Evolutionary conservation across 768 basidiomycete species (phyloP).

Genomic region (Exidia glandulosa): DNA sequence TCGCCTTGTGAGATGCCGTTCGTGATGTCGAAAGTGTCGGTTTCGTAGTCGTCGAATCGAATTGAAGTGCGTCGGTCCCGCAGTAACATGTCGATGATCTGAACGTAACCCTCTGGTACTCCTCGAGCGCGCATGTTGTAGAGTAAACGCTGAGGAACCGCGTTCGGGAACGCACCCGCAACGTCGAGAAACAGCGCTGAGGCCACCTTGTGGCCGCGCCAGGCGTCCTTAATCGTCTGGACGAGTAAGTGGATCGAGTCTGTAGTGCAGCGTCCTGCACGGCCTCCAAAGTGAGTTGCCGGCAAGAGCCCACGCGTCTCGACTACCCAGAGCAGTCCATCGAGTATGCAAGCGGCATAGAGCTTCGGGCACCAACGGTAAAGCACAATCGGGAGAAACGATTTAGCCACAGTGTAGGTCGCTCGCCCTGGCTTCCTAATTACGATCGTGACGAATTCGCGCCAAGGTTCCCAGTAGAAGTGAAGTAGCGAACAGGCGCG

Average conservation of each 20-base stretch:
- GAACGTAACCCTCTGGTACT: constrained; percentile 20
- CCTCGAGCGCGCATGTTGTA: constrained; percentile 5
- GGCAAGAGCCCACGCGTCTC: constrained; percentile 25
- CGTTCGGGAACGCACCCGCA: constrained; percentile 26
- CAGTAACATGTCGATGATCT: constrained; percentile 13
- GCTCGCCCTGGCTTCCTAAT: constrained; percentile 25
- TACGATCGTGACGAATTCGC: constrained; percentile 17
- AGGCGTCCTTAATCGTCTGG: constrained; percentile 6
- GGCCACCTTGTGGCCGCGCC: constrained; percentile 23
- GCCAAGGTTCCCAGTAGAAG: constrained; percentile 15
- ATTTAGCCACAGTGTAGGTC: constrained; percentile 22
- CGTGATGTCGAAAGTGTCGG: constrained; percentile 1
- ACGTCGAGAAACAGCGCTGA: constrained; percentile 31
- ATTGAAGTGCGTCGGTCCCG: constrained; percentile 3
- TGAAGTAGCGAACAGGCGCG: background rate
- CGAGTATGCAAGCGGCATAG: constrained; percentile 13
- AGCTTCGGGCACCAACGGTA: constrained; percentile 22
- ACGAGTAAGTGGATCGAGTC: constrained; percentile 21
- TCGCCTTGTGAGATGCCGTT: constrained; percentile 15
- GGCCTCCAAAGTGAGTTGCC: constrained; percentile 25
- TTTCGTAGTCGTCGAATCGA: constrained; percentile 14
- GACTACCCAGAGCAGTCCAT: constrained; percentile 13
- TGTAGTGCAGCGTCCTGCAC: constrained; percentile 26
- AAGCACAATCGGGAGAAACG: constrained; percentile 28
- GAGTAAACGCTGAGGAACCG: constrained; percentile 6